Percentiles rank a stretch among this genome's conserved stretches.
phyloP scores from a whole-genome alignment of 2,329 filamentous ascomycete genomes.

The Microsporum audouinii region DNA sequence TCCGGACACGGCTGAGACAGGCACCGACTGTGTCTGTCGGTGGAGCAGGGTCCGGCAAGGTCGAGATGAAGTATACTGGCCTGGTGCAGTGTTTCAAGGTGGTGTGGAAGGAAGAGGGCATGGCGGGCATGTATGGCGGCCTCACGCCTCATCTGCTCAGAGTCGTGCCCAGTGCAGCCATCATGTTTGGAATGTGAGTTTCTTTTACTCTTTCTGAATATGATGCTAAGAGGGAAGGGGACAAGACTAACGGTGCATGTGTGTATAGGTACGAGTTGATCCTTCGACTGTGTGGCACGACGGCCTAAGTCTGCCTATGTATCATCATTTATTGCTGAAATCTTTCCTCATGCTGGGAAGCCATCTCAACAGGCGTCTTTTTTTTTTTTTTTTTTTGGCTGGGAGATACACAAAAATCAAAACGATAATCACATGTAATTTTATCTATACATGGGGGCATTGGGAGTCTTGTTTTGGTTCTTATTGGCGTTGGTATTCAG shows the following conservation, averaged over 20 bases:
- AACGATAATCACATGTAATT: not conserved
- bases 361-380: not conserved
- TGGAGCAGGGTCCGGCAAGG: slow-evolving; percentile 29
- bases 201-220: not conserved
- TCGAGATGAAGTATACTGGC: slow-evolving; percentile 73
- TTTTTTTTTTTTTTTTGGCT: not conserved
- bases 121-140: slow-evolving; percentile 77
- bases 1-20: slow-evolving; percentile 72
- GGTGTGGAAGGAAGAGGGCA: slow-evolving; percentile 78
- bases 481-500: not conserved
- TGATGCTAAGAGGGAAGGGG: not conserved
- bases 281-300: slow-evolving; percentile 14
- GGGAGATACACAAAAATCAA: not conserved
- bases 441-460: not conserved
- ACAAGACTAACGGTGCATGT: not conserved
- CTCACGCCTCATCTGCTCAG: slow-evolving; percentile 83
- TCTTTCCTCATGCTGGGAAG: not conserved
- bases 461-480: not conserved
- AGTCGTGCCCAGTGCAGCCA: slow-evolving; percentile 82
- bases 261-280: slow-evolving; percentile 12
- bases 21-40: slow-evolving; percentile 70
- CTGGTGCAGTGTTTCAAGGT: slow-evolving; percentile 78
- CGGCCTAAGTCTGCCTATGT: slow-evolving; percentile 19
- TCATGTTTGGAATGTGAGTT: slow-evolving; percentile 63
- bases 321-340: not conserved